phyloP scores from a whole-genome alignment of 192 early-diverging fungal genomes.

The Podila epigama region DNA sequence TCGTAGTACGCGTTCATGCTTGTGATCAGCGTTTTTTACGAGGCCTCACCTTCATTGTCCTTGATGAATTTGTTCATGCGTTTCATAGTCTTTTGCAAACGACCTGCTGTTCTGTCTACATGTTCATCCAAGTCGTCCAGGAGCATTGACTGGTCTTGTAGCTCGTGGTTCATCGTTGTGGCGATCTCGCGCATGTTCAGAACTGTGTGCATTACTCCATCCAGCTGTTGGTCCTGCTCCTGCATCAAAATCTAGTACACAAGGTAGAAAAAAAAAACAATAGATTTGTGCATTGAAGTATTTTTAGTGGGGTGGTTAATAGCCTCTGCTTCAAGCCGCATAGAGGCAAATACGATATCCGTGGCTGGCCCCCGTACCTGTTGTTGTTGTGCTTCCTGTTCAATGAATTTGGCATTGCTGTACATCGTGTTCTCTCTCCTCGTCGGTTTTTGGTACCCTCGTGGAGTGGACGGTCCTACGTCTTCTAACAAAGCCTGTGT shows the following conservation, averaged over 20 bases:
- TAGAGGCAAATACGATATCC: neutral
- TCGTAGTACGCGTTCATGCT: neutral
- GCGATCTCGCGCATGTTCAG: slow-evolving; percentile 67
- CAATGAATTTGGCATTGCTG: slow-evolving; percentile 46
- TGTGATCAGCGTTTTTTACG: neutral
- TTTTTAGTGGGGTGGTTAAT: neutral
- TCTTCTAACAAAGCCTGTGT: slow-evolving; percentile 25
- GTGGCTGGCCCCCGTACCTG: no score
- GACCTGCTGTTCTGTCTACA: slow-evolving; percentile 54
- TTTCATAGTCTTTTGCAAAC: slow-evolving; percentile 57
- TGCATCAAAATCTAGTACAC: slow-evolving; percentile 55
- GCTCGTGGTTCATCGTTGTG: slow-evolving; percentile 59
- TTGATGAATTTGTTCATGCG: slow-evolving; percentile 61
- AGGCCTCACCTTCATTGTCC: slow-evolving; percentile 61
- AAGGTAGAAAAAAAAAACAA: neutral
- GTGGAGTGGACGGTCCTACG: slow-evolving; percentile 27
- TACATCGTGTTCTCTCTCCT: slow-evolving; percentile 47
- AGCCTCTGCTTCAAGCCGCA: neutral
- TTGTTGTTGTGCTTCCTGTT: slow-evolving; percentile 44
- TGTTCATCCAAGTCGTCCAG: slow-evolving; percentile 64
- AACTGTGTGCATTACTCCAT: slow-evolving; percentile 61
- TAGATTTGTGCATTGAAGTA: no score
- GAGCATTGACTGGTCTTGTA: slow-evolving; percentile 64
- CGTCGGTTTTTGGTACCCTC: slow-evolving; percentile 39
- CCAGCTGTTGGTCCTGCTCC: slow-evolving; percentile 66